These are phyloP conservation scores for Gracilaria vermiculophylla DNA, from an alignment of 23 red algal species.

Conservation along the genomic window DNA sequence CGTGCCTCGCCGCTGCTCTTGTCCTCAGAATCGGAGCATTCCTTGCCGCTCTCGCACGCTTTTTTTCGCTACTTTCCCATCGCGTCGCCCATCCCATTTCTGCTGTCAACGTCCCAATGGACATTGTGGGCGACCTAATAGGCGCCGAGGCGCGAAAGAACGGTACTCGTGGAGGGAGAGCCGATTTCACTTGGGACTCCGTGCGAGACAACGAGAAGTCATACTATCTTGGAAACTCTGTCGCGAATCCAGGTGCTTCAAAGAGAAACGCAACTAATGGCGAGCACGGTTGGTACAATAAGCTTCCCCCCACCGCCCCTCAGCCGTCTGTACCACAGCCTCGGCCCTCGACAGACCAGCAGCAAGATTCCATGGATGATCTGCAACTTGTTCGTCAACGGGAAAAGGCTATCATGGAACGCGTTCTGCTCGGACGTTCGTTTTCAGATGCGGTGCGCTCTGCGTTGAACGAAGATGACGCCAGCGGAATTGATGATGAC, in stretches of 20 bases:
- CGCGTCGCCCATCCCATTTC: neutral
- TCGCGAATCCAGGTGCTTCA: neutral
- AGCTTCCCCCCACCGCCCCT: neutral
- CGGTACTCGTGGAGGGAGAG: conserved; percentile 68
- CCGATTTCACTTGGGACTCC: conserved; percentile 69
- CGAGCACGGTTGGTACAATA: conserved; percentile 45
- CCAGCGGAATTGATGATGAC: conserved; percentile 33
- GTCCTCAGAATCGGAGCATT: too few relatives aligned
- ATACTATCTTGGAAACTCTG: conserved; percentile 54
- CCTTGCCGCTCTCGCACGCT: too few relatives aligned
- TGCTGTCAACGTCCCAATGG: neutral
- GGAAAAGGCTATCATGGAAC: conserved; percentile 52
- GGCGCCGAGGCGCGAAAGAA: conserved; percentile 41
- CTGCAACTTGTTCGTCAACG: conserved; percentile 16
- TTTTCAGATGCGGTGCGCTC: conserved; percentile 59
- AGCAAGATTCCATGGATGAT: conserved; percentile 6
- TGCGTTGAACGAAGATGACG: conserved; percentile 30
- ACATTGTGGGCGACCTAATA: conserved; percentile 51
- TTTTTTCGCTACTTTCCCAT: too few relatives aligned
- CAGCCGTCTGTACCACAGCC: neutral
- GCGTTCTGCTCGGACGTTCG: conserved; percentile 34
- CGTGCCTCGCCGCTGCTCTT: too few relatives aligned
- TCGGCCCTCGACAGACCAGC: neutral
- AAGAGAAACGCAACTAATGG: neutral
- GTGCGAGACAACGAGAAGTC: conserved; percentile 40